Conservation (phyloP, 1,284 basidiomycete species). For the Mycena sp. region DNA sequence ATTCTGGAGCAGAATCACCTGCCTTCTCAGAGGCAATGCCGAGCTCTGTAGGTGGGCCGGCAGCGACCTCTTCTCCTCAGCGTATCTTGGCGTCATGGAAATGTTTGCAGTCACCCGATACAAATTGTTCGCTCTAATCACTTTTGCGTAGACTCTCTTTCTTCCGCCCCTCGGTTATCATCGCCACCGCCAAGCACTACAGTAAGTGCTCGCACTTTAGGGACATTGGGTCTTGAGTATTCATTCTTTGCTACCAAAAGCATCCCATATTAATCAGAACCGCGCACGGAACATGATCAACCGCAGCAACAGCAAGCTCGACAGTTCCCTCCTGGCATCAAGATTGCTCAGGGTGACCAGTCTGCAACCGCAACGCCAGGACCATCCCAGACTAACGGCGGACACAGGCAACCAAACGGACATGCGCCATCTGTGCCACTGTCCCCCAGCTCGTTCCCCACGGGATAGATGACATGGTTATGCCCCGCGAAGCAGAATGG, state of each 20-base stretch:
- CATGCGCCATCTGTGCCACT: constrained; percentile 45
- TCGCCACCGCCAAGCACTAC: too few species aligned
- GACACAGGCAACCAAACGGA: constrained; percentile 42
- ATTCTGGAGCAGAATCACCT: too few species aligned
- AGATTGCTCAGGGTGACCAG: constrained; percentile 56
- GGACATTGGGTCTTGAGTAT: too few species aligned
- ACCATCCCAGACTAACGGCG: constrained; percentile 45
- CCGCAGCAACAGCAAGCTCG: constrained; percentile 41
- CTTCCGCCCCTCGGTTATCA: too few species aligned
- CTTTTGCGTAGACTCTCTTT: too few species aligned
- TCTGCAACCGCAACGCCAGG: too few species aligned
- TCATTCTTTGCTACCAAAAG: too few species aligned
- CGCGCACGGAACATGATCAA: neutral
- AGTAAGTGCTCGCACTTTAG: neutral
- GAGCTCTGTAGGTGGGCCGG: constrained; percentile 55
- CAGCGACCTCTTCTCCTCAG: constrained; percentile 66
- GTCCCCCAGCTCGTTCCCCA: constrained; percentile 49
- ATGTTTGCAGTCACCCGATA: constrained; percentile 37
- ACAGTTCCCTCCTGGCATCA: constrained; percentile 77
- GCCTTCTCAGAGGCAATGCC: constrained; percentile 74
- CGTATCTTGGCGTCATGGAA: constrained; percentile 47
- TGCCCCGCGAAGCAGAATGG: too few species aligned
- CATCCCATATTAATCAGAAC: neutral
- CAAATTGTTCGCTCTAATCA: too few species aligned
- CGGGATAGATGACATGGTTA: too few species aligned